Evolutionary conservation across 2,329 filamentous ascomycete species (phyloP).

Genomic region (Calonectria hongkongensis): DNA sequence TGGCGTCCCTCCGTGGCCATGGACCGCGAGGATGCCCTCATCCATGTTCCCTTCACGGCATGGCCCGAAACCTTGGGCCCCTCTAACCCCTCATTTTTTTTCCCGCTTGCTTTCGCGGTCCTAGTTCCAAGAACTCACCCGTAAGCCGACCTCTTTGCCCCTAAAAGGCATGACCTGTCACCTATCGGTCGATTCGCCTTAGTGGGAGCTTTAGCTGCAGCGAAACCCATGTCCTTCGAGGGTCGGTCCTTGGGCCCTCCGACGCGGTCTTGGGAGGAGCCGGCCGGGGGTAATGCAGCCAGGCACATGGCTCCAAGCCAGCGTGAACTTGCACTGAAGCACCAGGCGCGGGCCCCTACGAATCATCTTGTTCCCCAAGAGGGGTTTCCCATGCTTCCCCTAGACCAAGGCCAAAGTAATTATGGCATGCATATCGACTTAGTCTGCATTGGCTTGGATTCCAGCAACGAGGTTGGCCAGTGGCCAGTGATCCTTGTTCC

Average conservation of each 20-base stretch:
- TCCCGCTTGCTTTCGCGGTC: constrained; percentile 22
- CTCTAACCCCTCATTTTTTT: constrained; percentile 24
- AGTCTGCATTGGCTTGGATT: constrained; percentile 39
- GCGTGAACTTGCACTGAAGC: constrained; percentile 36
- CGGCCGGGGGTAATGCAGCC: constrained; percentile 35
- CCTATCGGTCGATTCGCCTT: constrained; percentile 48
- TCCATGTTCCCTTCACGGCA: constrained; percentile 35
- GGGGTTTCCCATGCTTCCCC: constrained; percentile 38
- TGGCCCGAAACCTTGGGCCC: constrained; percentile 38
- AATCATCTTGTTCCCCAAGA: constrained; percentile 35
- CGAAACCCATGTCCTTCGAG: constrained; percentile 34
- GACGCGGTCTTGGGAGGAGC: constrained; percentile 24
- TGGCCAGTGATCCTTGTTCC: constrained; percentile 20
- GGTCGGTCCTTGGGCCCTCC: constrained; percentile 27
- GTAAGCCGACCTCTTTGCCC: constrained; percentile 12
- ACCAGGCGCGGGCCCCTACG: constrained; percentile 22
- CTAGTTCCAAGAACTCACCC: constrained; percentile 11
- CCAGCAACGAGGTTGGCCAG: constrained; percentile 35
- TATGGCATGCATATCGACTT: constrained; percentile 43
- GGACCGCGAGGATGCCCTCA: constrained; percentile 23
- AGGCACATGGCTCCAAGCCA: constrained; percentile 33
- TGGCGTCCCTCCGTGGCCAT: neutral
- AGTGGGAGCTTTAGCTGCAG: constrained; percentile 48
- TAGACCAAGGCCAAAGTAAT: constrained; percentile 33
- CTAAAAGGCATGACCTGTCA: constrained; percentile 44